Percentiles rank a stretch among this genome's conserved stretches.
phyloP scores from a whole-genome alignment of 2,329 filamentous ascomycete genomes.

The Capronia americana region DNA sequence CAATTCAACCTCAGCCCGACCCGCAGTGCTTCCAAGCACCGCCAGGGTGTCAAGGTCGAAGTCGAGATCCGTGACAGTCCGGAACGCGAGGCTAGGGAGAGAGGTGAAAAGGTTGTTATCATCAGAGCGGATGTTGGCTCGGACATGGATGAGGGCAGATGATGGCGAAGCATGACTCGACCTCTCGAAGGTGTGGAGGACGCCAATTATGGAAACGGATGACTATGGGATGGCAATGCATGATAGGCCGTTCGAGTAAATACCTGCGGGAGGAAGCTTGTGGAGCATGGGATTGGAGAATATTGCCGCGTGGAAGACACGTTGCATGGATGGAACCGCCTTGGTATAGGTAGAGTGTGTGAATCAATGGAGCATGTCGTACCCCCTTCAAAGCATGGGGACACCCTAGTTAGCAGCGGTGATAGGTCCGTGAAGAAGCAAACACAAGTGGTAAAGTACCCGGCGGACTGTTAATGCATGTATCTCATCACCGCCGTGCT shows the following conservation, averaged over 20 bases:
- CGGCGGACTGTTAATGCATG: background rate
- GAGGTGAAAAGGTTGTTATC: conserved; percentile 36
- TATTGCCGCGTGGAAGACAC: background rate
- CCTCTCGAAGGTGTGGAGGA: background rate
- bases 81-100: conserved; percentile 33
- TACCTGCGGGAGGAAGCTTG: background rate
- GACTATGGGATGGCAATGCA: background rate
- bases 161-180: background rate
- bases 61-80: conserved; percentile 38
- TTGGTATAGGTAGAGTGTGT: conserved; percentile 1
- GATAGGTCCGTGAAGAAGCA: background rate
- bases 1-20: conserved; percentile 35
- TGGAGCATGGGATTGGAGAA: background rate
- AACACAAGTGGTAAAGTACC: background rate
- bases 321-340: background rate
- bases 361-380: background rate
- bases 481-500: too few relatives aligned
- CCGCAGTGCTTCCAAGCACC: conserved; percentile 34
- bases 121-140: conserved; percentile 34
- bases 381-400: background rate
- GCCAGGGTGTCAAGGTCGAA: conserved; percentile 35
- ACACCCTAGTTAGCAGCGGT: background rate
- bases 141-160: conserved; percentile 19
- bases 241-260: background rate
- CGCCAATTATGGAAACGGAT: background rate